phyloP scores from a whole-genome alignment of 2,329 filamentous ascomycete genomes.

The Alternaria metachromatica region DNA sequence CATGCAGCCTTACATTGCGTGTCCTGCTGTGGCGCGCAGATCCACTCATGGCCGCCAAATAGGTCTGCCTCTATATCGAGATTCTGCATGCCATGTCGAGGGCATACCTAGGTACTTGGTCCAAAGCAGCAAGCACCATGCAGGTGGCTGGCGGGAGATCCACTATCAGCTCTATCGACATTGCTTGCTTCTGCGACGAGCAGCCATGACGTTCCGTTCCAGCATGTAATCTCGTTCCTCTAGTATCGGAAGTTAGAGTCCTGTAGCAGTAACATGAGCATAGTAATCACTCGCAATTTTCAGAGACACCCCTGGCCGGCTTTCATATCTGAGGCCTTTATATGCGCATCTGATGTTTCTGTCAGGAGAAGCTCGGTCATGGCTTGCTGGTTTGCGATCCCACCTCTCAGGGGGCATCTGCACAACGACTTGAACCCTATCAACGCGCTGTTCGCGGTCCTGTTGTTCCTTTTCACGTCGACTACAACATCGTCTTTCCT shows the following conservation, averaged over 20 bases:
- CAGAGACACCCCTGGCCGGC: constrained; percentile 9
- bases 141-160: constrained; percentile 29
- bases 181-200: constrained; percentile 27
- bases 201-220: constrained; percentile 14
- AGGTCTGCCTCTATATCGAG: constrained; percentile 16
- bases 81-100: constrained; percentile 24
- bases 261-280: constrained; percentile 15
- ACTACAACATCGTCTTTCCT: not conserved
- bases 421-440: not conserved
- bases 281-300: constrained; percentile 16
- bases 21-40: constrained; percentile 25
- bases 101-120: constrained; percentile 20
- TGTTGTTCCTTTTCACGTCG: not conserved
- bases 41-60: constrained; percentile 15
- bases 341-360: not conserved
- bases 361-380: constrained; percentile 39
- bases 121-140: constrained; percentile 23
- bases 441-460: not conserved
- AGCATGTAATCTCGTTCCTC: constrained; percentile 33
- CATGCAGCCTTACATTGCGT: constrained; percentile 43
- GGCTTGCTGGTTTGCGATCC: not conserved
- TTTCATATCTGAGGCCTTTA: not conserved
- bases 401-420: not conserved
- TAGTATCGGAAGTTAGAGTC: constrained; percentile 18
- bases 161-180: constrained; percentile 18